phyloP scores from a whole-genome alignment of 2,329 filamentous ascomycete genomes.

The Alternaria longipes region DNA sequence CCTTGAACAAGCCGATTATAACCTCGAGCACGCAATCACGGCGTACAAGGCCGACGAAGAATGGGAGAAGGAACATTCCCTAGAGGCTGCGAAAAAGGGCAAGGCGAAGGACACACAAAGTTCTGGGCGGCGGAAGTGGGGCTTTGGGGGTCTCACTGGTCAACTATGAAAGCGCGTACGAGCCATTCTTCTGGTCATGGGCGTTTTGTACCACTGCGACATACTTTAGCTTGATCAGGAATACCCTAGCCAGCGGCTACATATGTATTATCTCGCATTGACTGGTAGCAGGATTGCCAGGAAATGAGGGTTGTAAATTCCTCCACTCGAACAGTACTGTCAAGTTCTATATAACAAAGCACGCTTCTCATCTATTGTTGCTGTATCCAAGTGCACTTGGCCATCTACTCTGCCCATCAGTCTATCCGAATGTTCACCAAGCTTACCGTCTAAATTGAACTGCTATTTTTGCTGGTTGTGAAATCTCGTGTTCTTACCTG shows the following conservation, averaged over 20 bases:
- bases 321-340: not conserved
- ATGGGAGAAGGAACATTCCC: slow-evolving; percentile 76
- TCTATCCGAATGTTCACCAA: not conserved
- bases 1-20: slow-evolving; percentile 73
- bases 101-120: slow-evolving; percentile 46
- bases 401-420: not conserved
- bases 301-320: not conserved
- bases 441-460: not conserved
- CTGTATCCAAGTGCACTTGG: not conserved
- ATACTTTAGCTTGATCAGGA: not conserved
- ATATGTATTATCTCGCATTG: not conserved
- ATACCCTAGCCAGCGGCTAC: not conserved
- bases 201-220: not conserved
- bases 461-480: not conserved
- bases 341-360: not conserved
- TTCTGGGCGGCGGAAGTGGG: slow-evolving; percentile 48
- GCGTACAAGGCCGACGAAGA: slow-evolving; percentile 75
- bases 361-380: not conserved
- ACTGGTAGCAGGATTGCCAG: not conserved
- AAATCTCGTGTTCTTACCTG: not conserved
- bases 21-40: slow-evolving; percentile 70
- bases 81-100: slow-evolving; percentile 59
- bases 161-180: slow-evolving; percentile 40
- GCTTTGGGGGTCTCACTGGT: slow-evolving; percentile 48
- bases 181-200: not conserved